Evolutionary conservation across 768 basidiomycete genomes (phyloP).

Genomic region (Strobilomyces echinocephalus): DNA sequence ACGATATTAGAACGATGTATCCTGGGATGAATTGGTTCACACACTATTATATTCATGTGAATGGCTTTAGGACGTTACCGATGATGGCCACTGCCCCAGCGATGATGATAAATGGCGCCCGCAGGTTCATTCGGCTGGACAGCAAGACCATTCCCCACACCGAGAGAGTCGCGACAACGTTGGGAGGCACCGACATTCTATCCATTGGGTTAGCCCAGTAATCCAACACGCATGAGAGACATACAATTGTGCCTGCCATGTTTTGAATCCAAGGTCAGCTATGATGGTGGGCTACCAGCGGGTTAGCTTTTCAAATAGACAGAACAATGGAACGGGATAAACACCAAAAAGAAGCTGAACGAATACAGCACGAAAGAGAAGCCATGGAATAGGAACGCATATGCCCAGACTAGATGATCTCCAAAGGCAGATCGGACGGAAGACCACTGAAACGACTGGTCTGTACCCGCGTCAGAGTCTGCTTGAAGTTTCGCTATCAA

Average conservation of each 20-base stretch:
- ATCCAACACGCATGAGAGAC: slow-evolving; percentile 8
- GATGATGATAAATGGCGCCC: slow-evolving; percentile 52
- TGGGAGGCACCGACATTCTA: slow-evolving; percentile 57
- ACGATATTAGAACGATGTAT: slow-evolving; percentile 52
- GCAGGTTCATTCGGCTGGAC: slow-evolving; percentile 40
- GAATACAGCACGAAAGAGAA: slow-evolving; percentile 58
- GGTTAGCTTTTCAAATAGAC: not conserved
- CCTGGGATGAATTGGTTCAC: slow-evolving; percentile 30
- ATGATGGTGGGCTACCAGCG: slow-evolving; percentile 53
- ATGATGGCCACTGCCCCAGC: slow-evolving; percentile 47
- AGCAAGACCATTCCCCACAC: slow-evolving; percentile 50
- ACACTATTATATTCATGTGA: not conserved
- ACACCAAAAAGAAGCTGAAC: slow-evolving; percentile 52
- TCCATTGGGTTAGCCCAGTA: not conserved
- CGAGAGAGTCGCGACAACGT: slow-evolving; percentile 45
- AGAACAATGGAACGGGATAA: not conserved
- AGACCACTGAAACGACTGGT: slow-evolving; percentile 54
- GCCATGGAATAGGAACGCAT: slow-evolving; percentile 57
- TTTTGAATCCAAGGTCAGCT: slow-evolving; percentile 49
- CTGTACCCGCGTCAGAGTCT: slow-evolving; percentile 51
- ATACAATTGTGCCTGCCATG: slow-evolving; percentile 59
- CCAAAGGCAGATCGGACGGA: slow-evolving; percentile 52
- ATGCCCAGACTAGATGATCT: slow-evolving; percentile 58
- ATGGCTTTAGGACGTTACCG: slow-evolving; percentile 30
- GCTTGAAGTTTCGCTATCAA: slow-evolving; percentile 45